Conservation (phyloP, 2,329 filamentous ascomycete species). For the Fusarium irregulare region DNA sequence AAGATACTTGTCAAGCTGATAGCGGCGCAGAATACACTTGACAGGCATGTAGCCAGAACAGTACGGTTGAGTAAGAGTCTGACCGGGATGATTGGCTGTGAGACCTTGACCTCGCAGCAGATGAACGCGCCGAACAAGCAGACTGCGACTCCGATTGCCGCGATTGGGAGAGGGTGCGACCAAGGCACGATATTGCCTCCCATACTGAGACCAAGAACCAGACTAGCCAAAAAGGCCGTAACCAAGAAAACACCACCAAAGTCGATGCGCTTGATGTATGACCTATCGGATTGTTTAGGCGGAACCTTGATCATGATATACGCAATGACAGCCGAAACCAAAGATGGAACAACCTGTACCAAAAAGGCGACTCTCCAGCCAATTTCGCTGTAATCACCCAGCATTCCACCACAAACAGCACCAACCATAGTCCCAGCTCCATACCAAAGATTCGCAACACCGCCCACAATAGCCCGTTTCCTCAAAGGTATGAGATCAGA, state of each 20-base stretch:
- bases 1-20: constrained; percentile 69
- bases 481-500: constrained; percentile 76
- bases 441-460: constrained; percentile 8
- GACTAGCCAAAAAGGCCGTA: constrained; percentile 70
- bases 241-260: constrained; percentile 75
- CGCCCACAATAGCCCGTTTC: constrained; percentile 46
- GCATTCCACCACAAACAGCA: constrained; percentile 3
- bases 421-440: neutral
- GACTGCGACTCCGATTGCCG: constrained; percentile 69
- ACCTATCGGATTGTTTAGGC: constrained; percentile 73
- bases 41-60: constrained; percentile 75
- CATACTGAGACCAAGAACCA: constrained; percentile 78
- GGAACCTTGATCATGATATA: constrained; percentile 59
- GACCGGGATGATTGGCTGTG: constrained; percentile 83
- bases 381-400: neutral
- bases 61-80: constrained; percentile 75
- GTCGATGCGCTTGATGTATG: constrained; percentile 76
- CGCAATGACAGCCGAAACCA: neutral
- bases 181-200: constrained; percentile 80
- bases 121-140: constrained; percentile 71
- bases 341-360: neutral
- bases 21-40: constrained; percentile 80
- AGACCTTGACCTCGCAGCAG: constrained; percentile 69
- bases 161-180: constrained; percentile 76
- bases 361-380: constrained; percentile 12